Percentiles rank a stretch among this genome's conserved stretches.
These are phyloP conservation scores for Tolypocladium endophyticum DNA, from an alignment of 2,329 filamentous ascomycete genomes.

Conservation along the genomic window DNA sequence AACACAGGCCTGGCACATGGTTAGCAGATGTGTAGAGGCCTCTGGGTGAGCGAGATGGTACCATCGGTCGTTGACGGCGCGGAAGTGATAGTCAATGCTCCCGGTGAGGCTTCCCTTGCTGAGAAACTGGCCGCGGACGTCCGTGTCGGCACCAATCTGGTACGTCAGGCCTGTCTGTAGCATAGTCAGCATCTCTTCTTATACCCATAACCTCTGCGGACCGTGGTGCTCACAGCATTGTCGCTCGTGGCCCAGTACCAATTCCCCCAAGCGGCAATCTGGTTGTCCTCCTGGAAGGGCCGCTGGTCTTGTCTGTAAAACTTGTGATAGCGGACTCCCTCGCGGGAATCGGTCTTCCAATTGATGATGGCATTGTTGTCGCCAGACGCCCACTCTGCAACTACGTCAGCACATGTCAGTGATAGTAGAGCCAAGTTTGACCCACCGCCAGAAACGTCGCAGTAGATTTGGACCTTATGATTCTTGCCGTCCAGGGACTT, in stretches of 20 bases:
- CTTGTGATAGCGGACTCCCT: slow-evolving; percentile 52
- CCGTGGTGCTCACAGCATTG: slow-evolving; percentile 10
- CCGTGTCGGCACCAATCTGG: slow-evolving; percentile 56
- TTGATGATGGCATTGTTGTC: slow-evolving; percentile 43
- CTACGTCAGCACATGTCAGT: neutral
- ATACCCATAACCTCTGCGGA: neutral
- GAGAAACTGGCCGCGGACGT: slow-evolving; percentile 58
- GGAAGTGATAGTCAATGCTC: slow-evolving; percentile 52
- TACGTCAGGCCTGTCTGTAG: slow-evolving; percentile 41
- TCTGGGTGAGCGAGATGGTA: slow-evolving; percentile 13
- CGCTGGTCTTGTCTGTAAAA: slow-evolving; percentile 50
- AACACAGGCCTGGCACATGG: slow-evolving; percentile 57
- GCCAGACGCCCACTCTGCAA: slow-evolving; percentile 60
- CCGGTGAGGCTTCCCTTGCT: slow-evolving; percentile 52
- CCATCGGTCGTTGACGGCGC: slow-evolving; percentile 23
- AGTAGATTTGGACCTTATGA: slow-evolving; percentile 61
- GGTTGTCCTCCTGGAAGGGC: slow-evolving; percentile 54
- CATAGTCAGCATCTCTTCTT: neutral
- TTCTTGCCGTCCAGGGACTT: slow-evolving; percentile 47
- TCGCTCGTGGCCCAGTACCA: slow-evolving; percentile 64
- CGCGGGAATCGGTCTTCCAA: slow-evolving; percentile 47
- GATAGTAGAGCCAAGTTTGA: neutral
- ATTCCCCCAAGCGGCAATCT: slow-evolving; percentile 73
- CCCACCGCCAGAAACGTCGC: slow-evolving; percentile 48
- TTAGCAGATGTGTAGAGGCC: neutral